A percentile compares a stretch with the other conserved stretches of the same genome.
Evolutionary conservation across 257 asterid genomes (phyloP).

Genomic region (Nicotiana tabacum): DNA sequence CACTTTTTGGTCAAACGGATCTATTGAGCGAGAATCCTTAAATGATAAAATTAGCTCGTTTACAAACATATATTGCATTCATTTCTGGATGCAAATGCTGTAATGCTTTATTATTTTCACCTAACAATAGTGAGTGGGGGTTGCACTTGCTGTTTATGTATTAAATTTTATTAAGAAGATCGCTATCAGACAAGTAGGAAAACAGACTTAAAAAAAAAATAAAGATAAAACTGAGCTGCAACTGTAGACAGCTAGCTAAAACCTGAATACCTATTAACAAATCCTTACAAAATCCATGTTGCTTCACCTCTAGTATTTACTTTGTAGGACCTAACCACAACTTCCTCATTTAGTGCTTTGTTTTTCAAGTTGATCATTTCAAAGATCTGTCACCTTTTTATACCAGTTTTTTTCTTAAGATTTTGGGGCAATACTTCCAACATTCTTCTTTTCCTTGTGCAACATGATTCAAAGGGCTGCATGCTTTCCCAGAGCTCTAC

Average conservation of each 20-base stretch:
- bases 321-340: no score
- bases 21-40: no score
- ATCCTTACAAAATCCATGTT: no score
- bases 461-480: conserved; percentile 5
- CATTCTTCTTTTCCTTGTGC: background rate
- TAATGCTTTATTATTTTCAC: no score
- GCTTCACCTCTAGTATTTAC: no score
- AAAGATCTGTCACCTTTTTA: background rate
- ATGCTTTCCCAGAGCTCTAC: background rate
- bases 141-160: background rate
- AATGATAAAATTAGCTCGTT: no score
- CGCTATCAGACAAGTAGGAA: background rate
- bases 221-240: background rate
- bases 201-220: background rate
- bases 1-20: no score
- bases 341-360: background rate
- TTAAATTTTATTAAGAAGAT: no score
- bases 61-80: no score
- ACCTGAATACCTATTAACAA: background rate
- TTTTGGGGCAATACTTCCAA: background rate
- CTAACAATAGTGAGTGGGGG: no score
- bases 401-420: background rate
- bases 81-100: no score
- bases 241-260: background rate
- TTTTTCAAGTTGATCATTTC: background rate